Conservation (phyloP, 208 protist genomes). For the Crithidia bombi region DNA sequence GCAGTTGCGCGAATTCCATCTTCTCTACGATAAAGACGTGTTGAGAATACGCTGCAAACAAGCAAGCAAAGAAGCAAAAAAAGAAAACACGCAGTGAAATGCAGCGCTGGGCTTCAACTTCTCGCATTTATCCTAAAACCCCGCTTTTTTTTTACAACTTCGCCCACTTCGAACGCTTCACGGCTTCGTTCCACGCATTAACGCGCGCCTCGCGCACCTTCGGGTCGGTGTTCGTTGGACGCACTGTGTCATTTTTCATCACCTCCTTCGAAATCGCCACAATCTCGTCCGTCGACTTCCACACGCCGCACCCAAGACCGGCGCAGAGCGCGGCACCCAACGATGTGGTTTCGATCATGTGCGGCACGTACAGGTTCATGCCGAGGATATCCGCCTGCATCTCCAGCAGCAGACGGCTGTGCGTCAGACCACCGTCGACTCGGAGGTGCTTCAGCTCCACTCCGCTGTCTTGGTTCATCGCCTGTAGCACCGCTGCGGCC, state of each 20-base stretch:
- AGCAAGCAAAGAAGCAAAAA: background rate
- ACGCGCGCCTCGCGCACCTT: constrained; percentile 35
- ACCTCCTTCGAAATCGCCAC: constrained; percentile 31
- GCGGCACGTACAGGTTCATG: constrained; percentile 65
- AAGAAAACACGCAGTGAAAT: background rate
- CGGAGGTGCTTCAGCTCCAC: constrained; percentile 70
- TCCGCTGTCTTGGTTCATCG: constrained; percentile 84
- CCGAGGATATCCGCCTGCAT: constrained; percentile 94
- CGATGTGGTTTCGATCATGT: constrained; percentile 78
- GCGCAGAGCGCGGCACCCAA: constrained; percentile 83
- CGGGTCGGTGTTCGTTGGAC: constrained; percentile 31
- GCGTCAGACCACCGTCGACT: constrained; percentile 96
- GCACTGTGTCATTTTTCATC: constrained; percentile 38
- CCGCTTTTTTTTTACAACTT: constrained; percentile 48
- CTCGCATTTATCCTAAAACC: background rate
- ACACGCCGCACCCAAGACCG: constrained; percentile 63
- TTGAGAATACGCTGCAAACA: no score
- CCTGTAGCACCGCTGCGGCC: constrained; percentile 84
- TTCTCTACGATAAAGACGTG: constrained; percentile 9
- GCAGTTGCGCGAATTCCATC: no score
- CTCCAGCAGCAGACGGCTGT: constrained; percentile 92
- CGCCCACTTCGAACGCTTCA: constrained; percentile 62
- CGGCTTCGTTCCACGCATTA: constrained; percentile 59
- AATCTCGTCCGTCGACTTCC: constrained; percentile 69
- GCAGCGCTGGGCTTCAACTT: background rate